A percentile compares a stretch with the other conserved stretches of the same genome.
These are phyloP conservation scores for Aspergillus panamensis DNA, from an alignment of 495 filamentous ascomycete genomes.

Conservation along the genomic window DNA sequence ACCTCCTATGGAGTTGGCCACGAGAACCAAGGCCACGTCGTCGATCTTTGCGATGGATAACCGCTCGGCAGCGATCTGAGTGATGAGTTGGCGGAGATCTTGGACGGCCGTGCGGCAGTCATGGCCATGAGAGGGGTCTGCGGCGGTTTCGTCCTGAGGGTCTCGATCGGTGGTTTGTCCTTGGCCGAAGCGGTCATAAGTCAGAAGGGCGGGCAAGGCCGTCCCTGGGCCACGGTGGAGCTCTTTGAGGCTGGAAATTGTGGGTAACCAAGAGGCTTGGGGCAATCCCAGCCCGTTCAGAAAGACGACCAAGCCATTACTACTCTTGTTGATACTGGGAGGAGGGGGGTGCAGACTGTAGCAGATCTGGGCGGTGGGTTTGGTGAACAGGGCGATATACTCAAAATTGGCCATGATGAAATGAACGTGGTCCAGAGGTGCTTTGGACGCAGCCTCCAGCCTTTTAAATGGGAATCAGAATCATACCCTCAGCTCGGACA, in stretches of 20 bases:
- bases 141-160: constrained; percentile 43
- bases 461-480: no score
- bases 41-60: constrained; percentile 17
- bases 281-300: constrained; percentile 59
- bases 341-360: constrained; percentile 25
- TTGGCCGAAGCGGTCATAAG: constrained; percentile 65
- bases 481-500: no score
- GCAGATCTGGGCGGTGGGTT: constrained; percentile 28
- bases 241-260: constrained; percentile 42
- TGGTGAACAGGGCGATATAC: constrained; percentile 25
- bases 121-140: constrained; percentile 49
- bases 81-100: constrained; percentile 52
- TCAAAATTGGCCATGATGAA: constrained; percentile 15
- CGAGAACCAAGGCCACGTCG: constrained; percentile 41
- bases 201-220: constrained; percentile 46
- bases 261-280: constrained; percentile 45
- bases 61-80: constrained; percentile 30
- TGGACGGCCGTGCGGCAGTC: constrained; percentile 44
- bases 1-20: constrained; percentile 59
- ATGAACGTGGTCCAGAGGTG: no score
- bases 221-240: constrained; percentile 19
- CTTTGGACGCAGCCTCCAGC: no score
- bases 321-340: constrained; percentile 7
- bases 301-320: constrained; percentile 49
- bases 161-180: constrained; percentile 53